Percentiles rank a stretch among this genome's conserved stretches.
These are phyloP conservation scores for Aureobasidium uvarum DNA, from an alignment of 2,329 filamentous ascomycete genomes.

Conservation along the genomic window DNA sequence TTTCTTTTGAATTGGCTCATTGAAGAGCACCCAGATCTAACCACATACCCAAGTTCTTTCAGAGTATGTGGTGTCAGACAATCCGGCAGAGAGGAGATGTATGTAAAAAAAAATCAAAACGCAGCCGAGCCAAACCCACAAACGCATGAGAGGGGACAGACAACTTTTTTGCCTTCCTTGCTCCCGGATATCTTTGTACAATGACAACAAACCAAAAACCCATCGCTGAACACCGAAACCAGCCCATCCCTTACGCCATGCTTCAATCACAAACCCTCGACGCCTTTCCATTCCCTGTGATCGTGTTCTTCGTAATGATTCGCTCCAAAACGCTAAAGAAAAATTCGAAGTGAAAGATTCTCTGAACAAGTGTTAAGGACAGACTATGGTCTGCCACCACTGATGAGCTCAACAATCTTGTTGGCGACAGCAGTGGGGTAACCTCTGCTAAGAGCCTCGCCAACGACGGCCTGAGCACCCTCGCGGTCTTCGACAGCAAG, in stretches of 20 bases:
- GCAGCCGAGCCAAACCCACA: background rate
- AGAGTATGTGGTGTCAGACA: conserved; percentile 7
- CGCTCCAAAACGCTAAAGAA: conserved; percentile 15
- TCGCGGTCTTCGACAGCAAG: conserved; percentile 78
- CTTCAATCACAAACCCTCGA: background rate
- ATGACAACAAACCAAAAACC: background rate
- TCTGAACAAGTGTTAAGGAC: background rate
- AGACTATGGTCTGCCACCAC: conserved; percentile 28
- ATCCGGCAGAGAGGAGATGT: conserved; percentile 23
- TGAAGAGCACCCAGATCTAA: conserved; percentile 8
- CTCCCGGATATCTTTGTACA: conserved; percentile 24
- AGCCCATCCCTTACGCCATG: background rate
- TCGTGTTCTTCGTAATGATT: conserved; percentile 5
- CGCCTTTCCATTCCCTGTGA: background rate
- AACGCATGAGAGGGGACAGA: conserved; percentile 16
- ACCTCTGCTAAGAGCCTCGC: conserved; percentile 85
- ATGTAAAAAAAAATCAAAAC: background rate
- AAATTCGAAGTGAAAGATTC: conserved; percentile 2
- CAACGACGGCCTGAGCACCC: conserved; percentile 72
- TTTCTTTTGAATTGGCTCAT: conserved; percentile 1
- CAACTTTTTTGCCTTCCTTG: conserved; percentile 2
- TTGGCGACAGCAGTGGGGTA: conserved; percentile 89
- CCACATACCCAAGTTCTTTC: conserved; percentile 18
- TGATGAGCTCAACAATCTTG: conserved; percentile 87
- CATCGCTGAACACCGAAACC: background rate